A percentile compares a stretch with the other conserved stretches of the same genome.
These are phyloP conservation scores for Scutellaria galericulata DNA, from an alignment of 257 asterid species.

Conservation along the genomic window DNA sequence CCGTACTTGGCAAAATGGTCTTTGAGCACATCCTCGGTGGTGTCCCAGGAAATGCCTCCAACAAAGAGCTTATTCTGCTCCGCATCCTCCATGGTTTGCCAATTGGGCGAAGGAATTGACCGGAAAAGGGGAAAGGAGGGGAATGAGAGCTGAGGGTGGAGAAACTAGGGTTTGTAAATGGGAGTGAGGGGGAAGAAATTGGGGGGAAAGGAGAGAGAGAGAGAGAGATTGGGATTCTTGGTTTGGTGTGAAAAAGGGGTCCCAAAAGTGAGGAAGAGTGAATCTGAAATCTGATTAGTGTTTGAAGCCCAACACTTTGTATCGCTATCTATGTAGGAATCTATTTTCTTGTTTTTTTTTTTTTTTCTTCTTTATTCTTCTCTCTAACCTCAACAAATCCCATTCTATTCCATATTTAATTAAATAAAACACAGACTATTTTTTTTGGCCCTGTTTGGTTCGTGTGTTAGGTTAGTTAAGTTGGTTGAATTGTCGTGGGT, in stretches of 20 bases:
- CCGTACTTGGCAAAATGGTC: slow-evolving; percentile 77
- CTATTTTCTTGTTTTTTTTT: not conserved
- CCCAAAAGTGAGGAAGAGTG: slow-evolving; percentile 48
- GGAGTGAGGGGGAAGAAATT: slow-evolving; percentile 37
- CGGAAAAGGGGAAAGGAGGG: not conserved
- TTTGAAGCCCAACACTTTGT: slow-evolving; percentile 16
- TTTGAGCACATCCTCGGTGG: slow-evolving; percentile 68
- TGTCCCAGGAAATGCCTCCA: slow-evolving; percentile 90
- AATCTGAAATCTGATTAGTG: slow-evolving; percentile 32
- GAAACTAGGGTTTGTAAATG: slow-evolving; percentile 49
- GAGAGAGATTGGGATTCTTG: not conserved
- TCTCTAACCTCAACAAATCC: not conserved
- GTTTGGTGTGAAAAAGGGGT: slow-evolving; percentile 20
- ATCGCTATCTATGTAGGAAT: not conserved
- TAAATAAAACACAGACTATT: no score
- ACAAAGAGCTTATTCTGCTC: slow-evolving; percentile 83
- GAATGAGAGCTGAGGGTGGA: slow-evolving; percentile 12
- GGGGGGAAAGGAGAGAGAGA: not conserved
- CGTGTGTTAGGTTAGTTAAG: no score
- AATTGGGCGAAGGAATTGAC: slow-evolving; percentile 28
- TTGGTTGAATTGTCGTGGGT: no score
- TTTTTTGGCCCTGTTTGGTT: no score
- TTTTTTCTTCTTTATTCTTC: not conserved
- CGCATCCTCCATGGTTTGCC: slow-evolving; percentile 60
- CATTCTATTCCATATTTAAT: no score